A percentile compares a stretch with the other conserved stretches of the same genome.
These are phyloP conservation scores for Saposhnikovia divaricata DNA, from an alignment of 129 eudicot species.

Conservation along the genomic window DNA sequence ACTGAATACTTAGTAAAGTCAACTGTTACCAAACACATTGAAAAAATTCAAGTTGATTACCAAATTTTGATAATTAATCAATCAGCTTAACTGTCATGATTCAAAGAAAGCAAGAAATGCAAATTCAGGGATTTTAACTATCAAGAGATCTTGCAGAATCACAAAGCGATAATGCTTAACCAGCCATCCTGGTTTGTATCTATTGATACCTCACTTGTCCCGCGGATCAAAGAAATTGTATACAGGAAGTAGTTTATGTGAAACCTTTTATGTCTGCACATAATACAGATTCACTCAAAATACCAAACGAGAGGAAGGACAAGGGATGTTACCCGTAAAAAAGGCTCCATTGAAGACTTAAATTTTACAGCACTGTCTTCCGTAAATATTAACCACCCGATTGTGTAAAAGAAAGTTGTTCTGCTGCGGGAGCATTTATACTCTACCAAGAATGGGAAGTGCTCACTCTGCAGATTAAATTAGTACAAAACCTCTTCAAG, in stretches of 20 bases:
- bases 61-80: too few species aligned
- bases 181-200: too few species aligned
- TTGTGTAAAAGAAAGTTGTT: conserved; percentile 87
- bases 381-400: conserved; percentile 89
- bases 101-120: too few species aligned
- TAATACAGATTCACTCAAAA: background rate
- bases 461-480: conserved; percentile 65
- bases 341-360: conserved; percentile 88
- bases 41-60: too few species aligned
- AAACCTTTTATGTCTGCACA: background rate
- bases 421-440: conserved; percentile 86
- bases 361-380: conserved; percentile 83
- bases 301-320: background rate
- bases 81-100: too few species aligned
- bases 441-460: conserved; percentile 82
- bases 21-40: too few species aligned
- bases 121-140: too few species aligned
- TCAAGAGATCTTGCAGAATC: too few species aligned
- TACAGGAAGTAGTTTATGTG: background rate
- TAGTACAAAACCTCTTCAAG: background rate
- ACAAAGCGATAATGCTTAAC: too few species aligned
- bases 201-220: too few species aligned
- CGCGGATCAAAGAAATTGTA: background rate
- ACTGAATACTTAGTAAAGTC: too few species aligned
- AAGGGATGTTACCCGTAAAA: conserved; percentile 47